These are phyloP conservation scores for Phytopythium sindhum DNA, from an alignment of 352 stramenopile genomes.

Conservation along the genomic window DNA sequence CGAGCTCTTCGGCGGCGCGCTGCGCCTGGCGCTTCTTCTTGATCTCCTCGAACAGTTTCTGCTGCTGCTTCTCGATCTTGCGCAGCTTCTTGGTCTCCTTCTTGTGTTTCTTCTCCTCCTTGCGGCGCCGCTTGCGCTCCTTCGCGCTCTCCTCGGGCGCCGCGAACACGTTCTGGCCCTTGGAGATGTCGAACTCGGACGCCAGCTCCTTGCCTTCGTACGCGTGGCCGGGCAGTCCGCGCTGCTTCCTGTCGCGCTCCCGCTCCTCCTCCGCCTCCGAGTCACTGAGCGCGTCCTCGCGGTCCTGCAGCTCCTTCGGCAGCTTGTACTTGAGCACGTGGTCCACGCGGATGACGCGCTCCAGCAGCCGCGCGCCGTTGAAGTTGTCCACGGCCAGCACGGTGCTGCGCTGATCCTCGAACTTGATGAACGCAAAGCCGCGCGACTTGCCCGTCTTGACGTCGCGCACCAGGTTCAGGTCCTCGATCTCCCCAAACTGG, in stretches of 20 bases:
- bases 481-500: slow-evolving; percentile 90
- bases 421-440: slow-evolving; percentile 97
- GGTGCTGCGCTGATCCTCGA: slow-evolving; percentile 94
- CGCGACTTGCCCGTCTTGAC: slow-evolving; percentile 95
- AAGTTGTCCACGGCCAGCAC: slow-evolving; percentile 98
- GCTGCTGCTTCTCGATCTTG: slow-evolving; percentile 53
- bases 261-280: slow-evolving; percentile 12
- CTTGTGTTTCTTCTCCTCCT: slow-evolving; percentile 53
- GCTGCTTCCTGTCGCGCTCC: slow-evolving; percentile 16
- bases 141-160: slow-evolving; percentile 49
- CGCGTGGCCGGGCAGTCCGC: slow-evolving; percentile 74
- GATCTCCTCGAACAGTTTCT: slow-evolving; percentile 44
- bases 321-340: slow-evolving; percentile 98
- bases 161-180: slow-evolving; percentile 85
- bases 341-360: slow-evolving; percentile 93
- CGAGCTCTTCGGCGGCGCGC: slow-evolving; percentile 29
- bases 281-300: slow-evolving; percentile 42
- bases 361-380: slow-evolving; percentile 89
- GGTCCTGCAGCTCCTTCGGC: slow-evolving; percentile 87
- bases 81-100: slow-evolving; percentile 45
- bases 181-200: slow-evolving; percentile 54
- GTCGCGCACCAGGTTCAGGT: slow-evolving; percentile 96
- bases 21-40: slow-evolving; percentile 34
- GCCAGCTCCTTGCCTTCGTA: slow-evolving; percentile 88
- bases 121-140: slow-evolving; percentile 55